Evolutionary conservation across 768 basidiomycete species (phyloP).

Genomic region (Pisolithus sp.): DNA sequence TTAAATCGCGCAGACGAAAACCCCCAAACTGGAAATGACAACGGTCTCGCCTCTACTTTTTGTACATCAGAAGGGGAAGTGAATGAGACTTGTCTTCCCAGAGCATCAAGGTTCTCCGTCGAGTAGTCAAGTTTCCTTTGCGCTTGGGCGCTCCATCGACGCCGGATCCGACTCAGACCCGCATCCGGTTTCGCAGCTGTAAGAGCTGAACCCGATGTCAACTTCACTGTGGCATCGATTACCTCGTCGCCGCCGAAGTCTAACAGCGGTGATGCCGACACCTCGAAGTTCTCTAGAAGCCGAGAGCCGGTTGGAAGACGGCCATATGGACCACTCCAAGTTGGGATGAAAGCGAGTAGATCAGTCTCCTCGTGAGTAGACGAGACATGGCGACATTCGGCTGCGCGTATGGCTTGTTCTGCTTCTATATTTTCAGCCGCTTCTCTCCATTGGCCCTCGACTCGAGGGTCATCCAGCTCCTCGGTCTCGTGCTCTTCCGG

Average conservation of each 20-base stretch:
- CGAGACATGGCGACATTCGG: conserved; percentile 17
- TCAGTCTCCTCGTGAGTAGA: background rate
- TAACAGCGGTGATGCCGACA: conserved; percentile 21
- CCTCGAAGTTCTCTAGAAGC: conserved; percentile 21
- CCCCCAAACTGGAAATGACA: too few relatives aligned
- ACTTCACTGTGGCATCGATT: too few relatives aligned
- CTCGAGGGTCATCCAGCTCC: conserved; percentile 9
- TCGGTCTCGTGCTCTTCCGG: conserved; percentile 25
- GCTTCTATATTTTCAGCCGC: conserved; percentile 2
- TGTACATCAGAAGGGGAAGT: background rate
- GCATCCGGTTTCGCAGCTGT: too few relatives aligned
- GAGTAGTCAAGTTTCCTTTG: conserved; percentile 10
- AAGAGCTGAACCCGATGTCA: too few relatives aligned
- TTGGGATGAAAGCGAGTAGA: background rate
- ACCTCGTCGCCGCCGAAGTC: conserved; percentile 2
- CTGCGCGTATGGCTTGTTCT: conserved; percentile 10
- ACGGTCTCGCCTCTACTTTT: too few relatives aligned
- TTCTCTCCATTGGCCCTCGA: conserved; percentile 3
- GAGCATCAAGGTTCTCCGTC: conserved; percentile 2
- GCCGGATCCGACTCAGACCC: conserved; percentile 1
- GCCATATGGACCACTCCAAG: background rate
- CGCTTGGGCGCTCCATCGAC: conserved; percentile 21
- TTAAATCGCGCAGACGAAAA: too few relatives aligned
- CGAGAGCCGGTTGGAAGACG: conserved; percentile 11
- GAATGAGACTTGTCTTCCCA: background rate